Base-by-base conservation (phyloP, 345 rosid species). In the Murraya paniculata region DNA sequence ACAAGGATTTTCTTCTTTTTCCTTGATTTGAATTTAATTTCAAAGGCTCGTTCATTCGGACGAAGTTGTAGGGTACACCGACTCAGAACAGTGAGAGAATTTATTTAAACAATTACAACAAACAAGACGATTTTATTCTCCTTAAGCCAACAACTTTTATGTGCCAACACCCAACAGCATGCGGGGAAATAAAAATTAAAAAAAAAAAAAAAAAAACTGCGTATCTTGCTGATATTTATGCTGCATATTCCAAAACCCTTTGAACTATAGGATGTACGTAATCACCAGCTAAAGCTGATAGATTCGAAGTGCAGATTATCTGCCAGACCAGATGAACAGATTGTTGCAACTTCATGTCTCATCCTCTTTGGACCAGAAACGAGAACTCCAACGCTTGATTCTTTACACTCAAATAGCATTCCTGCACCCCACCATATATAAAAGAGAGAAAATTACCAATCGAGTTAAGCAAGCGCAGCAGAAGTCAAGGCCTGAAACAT, bases 281-380 rank as follows among this genome's bases (percentile, higher is more conserved):
- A 71, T 92, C 90, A 90, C 94, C 98, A 91, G 83, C 86, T 89
- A 30, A 95, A 93, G 86, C 95, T 89, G 77, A 93, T 89, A 30
- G 91, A 91, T 84, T 95, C 91, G 58, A 88, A 93, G 31, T 88
- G 90, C 80, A 92, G 75, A 83, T 89, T 89, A 22, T 83, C 81
- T 27, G 87, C 84, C 68, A 84, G 74, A 39, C 91, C 86, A 38
- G 88, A 86, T 8, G 91, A 87, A 78, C 97, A 90, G 19, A 91
- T 83, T 58, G 72, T 70, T 1, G 98, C 98, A 31, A 82, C 92
- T 19, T 91, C 91, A 36, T 87, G 93, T 74, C 90, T 89, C 95
- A 91, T 84, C 86, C 81, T 87, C 83, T 61, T 87, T 1, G 98
- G 96, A 30, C 98, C 98, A 53, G 91, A 86, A 71, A 73, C 97